Conservation (phyloP, 2,329 filamentous ascomycete species). For the Aspergillus versicolor region DNA sequence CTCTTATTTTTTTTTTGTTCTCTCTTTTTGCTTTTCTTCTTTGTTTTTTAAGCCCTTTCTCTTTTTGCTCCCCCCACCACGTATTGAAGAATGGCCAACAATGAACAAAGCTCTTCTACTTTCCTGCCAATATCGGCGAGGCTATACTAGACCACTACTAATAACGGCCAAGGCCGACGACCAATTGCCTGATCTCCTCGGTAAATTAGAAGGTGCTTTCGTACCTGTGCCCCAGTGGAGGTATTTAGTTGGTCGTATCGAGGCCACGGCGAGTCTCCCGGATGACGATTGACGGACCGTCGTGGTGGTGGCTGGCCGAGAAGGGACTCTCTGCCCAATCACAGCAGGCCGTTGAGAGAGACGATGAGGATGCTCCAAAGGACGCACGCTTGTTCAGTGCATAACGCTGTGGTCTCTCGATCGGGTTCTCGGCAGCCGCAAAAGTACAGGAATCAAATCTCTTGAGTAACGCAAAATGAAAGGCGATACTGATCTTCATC, state of each 20-base stretch:
- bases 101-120: slow-evolving; percentile 5
- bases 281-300: slow-evolving; percentile 1
- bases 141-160: background rate
- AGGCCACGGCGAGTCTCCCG: background rate
- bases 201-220: background rate
- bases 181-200: background rate
- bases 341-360: background rate
- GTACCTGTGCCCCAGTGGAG: background rate
- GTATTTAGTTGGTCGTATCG: too few species aligned
- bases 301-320: background rate
- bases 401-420: background rate
- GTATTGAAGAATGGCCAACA: background rate
- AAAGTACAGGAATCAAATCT: background rate
- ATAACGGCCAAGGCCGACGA: background rate
- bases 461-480: too few species aligned
- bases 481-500: background rate
- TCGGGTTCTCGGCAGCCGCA: slow-evolving; percentile 3
- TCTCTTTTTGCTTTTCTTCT: too few species aligned
- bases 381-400: too few species aligned
- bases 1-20: too few species aligned
- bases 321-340: slow-evolving; percentile 9
- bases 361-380: background rate
- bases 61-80: too few species aligned
- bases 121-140: background rate
- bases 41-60: too few species aligned